Evolutionary conservation across 805 yeast genomes (phyloP), one percentile per base, ranked within the genome.

Genomic region (Saccharomycopsis lassenensis): DNA sequence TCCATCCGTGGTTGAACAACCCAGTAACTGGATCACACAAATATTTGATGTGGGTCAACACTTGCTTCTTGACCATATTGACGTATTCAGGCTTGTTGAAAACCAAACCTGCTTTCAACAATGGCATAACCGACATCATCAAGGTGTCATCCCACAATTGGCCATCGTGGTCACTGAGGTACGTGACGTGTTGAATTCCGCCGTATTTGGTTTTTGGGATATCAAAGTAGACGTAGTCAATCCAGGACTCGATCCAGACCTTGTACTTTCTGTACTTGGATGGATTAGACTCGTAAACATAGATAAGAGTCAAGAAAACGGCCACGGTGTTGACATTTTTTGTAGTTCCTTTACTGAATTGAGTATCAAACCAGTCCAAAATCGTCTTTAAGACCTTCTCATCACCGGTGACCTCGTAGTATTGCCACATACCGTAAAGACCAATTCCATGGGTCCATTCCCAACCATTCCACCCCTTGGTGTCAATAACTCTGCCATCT

Each of bases 391-490:
- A 43, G 7, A 50, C 47, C 18, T 45, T 31, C n/a, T 38, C 35
- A 32, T 54, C 44, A 14, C 48, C 48, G 20, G 57, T 57, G 16
- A 52, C 44, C 20, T 49, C 49, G 35, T 54, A 54, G 41, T 52
- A 57, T 31, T 57, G 58, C 61, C 61, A 57, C 54, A 57, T 51
- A 10, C 62, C 62, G 38, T 57, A 55, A 16, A 58, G 48, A 3
- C 62, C 62, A 25, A 58, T 55, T 3, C 62, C 62, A 28, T 58
- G 62, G 12, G 61, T 58, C 62, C 62, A 58, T 39, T 58, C 62
- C 62, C 62, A 58, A 12, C 57, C 61, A n/a, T 57, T 49, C 62
- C 62, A 58, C n/a, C 59, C 59, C 37, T 56, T 58, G 37, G 61
- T 57, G 37, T 58, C 62, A 22, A 56, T 55, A 29, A 55, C 46